Evolutionary conservation across 2,329 filamentous ascomycete species (phyloP).

Genomic region (Triangularia verruculosa): DNA sequence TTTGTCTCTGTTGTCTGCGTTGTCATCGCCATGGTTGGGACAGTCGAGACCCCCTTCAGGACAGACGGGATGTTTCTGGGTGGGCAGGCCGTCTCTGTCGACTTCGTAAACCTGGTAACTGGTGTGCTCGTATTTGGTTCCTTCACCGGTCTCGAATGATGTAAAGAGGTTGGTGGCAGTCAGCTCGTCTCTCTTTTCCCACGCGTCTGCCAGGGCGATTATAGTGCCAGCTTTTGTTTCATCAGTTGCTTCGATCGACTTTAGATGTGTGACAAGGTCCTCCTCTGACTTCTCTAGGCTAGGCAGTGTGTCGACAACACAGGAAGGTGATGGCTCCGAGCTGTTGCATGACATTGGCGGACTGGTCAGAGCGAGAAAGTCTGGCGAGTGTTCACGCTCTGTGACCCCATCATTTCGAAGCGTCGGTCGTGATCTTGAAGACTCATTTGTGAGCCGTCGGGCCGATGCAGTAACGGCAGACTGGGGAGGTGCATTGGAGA

Average conservation of each 20-base stretch:
- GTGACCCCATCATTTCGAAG: conserved; percentile 13
- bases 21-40: conserved; percentile 7
- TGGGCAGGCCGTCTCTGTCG: conserved; percentile 42
- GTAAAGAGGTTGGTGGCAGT: conserved; percentile 33
- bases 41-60: conserved; percentile 36
- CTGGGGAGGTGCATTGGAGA: neutral
- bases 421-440: conserved; percentile 6
- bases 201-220: conserved; percentile 37
- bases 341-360: conserved; percentile 41
- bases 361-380: conserved; percentile 22
- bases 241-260: conserved; percentile 40
- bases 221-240: conserved; percentile 42
- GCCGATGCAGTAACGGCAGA: neutral
- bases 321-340: conserved; percentile 56
- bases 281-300: conserved; percentile 34
- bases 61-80: conserved; percentile 32
- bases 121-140: conserved; percentile 43
- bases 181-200: conserved; percentile 34
- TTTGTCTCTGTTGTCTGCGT: conserved; percentile 39
- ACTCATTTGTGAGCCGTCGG: conserved; percentile 6
- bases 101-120: conserved; percentile 59
- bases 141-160: conserved; percentile 31
- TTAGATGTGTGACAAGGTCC: conserved; percentile 41
- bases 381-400: conserved; percentile 15
- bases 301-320: conserved; percentile 10